Evolutionary conservation across 1,139 yeast genomes (phyloP).

Genomic region (Suhomyces bolitotheri): DNA sequence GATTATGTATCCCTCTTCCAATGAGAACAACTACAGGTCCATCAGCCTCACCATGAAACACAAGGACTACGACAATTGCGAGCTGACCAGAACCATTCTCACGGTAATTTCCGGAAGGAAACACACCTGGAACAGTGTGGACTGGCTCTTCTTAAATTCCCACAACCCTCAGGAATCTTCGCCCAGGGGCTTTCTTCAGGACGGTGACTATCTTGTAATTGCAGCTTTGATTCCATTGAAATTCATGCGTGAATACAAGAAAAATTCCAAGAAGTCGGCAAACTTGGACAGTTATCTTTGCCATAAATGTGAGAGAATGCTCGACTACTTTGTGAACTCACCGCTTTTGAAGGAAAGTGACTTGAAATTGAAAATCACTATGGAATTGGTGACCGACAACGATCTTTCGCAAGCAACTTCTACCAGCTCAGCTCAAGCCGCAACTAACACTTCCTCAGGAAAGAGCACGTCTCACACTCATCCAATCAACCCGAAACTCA

Average conservation of each 20-base stretch:
- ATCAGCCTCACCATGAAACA: constrained; percentile 43
- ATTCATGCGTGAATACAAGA: constrained; percentile 22
- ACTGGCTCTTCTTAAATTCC: constrained; percentile 34
- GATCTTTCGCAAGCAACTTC: constrained; percentile 9
- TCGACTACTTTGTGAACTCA: constrained; percentile 39
- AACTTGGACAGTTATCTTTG: constrained; percentile 33
- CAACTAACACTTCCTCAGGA: background rate
- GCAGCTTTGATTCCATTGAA: constrained; percentile 40
- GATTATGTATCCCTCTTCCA: constrained; percentile 32
- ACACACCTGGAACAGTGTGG: constrained; percentile 48
- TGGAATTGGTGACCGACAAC: constrained; percentile 47
- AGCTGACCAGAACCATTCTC: constrained; percentile 33
- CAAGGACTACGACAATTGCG: constrained; percentile 27
- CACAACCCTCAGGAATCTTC: constrained; percentile 7
- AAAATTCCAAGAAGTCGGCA: constrained; percentile 3
- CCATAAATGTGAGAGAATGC: constrained; percentile 40
- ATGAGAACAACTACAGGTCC: constrained; percentile 44
- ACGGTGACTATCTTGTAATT: constrained; percentile 43
- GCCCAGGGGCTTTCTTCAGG: constrained; percentile 28
- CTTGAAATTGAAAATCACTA: constrained; percentile 49
- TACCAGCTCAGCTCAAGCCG: background rate
- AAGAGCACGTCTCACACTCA: background rate
- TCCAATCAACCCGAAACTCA: constrained; percentile 5
- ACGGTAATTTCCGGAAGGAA: constrained; percentile 42
- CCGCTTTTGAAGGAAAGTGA: constrained; percentile 21